These are phyloP conservation scores for Phaffomyces antillensis DNA, from an alignment of 805 yeast species.

Conservation along the genomic window DNA sequence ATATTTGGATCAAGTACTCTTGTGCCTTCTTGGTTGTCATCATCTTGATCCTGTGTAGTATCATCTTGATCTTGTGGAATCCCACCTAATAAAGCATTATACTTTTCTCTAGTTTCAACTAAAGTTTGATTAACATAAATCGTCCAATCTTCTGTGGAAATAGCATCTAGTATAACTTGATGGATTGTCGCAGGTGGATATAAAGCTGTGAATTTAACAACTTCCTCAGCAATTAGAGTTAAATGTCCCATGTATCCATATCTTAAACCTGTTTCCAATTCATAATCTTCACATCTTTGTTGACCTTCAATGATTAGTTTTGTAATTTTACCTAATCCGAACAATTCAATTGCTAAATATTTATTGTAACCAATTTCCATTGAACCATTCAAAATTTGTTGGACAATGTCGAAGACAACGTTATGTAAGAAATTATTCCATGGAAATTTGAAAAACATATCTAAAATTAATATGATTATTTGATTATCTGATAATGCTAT, in stretches of 20 bases:
- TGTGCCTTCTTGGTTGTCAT: constrained; percentile 26
- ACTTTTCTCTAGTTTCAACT: constrained; percentile 86
- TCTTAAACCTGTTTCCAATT: constrained; percentile 53
- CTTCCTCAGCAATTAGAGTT: constrained; percentile 89
- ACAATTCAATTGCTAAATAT: constrained; percentile 62
- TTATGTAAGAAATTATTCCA: constrained; percentile 98
- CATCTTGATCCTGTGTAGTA: constrained; percentile 27
- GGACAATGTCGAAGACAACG: constrained; percentile 93
- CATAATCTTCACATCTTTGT: constrained; percentile 48
- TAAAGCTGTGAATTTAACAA: constrained; percentile 64
- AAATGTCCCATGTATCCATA: constrained; percentile 98
- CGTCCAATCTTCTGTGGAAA: constrained; percentile 53
- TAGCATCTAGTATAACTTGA: constrained; percentile 30
- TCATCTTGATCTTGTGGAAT: constrained; percentile 24
- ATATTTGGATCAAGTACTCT: constrained; percentile 26
- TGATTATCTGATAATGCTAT: constrained; percentile 71
- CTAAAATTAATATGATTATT: constrained; percentile 59
- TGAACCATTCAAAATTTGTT: constrained; percentile 86
- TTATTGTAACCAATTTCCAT: constrained; percentile 82
- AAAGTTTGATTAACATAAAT: constrained; percentile 75
- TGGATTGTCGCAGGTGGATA: constrained; percentile 25
- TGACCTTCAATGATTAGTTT: constrained; percentile 58
- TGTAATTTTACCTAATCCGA: constrained; percentile 56
- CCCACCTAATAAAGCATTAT: constrained; percentile 92
- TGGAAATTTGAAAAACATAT: constrained; percentile 76